Conservation (phyloP, 169 alveolate genomes). For the Plasmodium coatneyi region DNA sequence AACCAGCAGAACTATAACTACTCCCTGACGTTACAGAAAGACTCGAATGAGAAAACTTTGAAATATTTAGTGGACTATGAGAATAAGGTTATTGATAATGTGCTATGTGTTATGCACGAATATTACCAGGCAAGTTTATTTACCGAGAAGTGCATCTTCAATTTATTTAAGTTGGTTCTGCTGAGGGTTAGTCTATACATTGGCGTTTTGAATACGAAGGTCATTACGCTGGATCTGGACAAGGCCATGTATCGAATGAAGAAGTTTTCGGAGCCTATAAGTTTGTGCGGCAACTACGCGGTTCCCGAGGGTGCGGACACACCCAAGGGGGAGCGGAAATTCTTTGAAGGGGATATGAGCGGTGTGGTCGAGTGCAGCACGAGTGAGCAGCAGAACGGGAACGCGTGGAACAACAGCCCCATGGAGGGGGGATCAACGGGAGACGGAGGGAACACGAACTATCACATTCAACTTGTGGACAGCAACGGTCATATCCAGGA, state of each 20-base stretch:
- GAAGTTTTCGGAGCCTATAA: conserved; percentile 68
- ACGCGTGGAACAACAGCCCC: not conserved
- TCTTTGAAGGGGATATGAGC: not conserved
- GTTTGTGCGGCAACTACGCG: conserved; percentile 7
- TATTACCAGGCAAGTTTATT: conserved; percentile 66
- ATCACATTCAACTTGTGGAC: not conserved
- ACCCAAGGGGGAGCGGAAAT: not conserved
- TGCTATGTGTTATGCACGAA: conserved; percentile 60
- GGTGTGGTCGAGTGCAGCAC: not conserved
- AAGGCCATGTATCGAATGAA: conserved; percentile 73
- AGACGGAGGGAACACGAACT: not conserved
- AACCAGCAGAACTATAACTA: conserved; percentile 17
- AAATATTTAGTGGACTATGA: conserved; percentile 64
- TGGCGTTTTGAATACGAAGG: conserved; percentile 22
- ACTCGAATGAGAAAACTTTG: conserved; percentile 5
- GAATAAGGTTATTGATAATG: conserved; percentile 40
- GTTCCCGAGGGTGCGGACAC: not conserved
- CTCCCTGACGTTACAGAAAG: conserved; percentile 22
- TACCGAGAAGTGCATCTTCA: conserved; percentile 66
- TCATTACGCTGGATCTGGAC: conserved; percentile 57
- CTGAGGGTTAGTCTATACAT: conserved; percentile 43
- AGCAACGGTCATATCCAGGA: not conserved
- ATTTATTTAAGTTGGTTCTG: conserved; percentile 64
- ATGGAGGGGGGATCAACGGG: not conserved
- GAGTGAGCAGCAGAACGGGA: not conserved